Evolutionary conservation across 306 rosid genomes (phyloP), one percentile per base, ranked within the genome.

Genomic region (Vigna mungo): DNA sequence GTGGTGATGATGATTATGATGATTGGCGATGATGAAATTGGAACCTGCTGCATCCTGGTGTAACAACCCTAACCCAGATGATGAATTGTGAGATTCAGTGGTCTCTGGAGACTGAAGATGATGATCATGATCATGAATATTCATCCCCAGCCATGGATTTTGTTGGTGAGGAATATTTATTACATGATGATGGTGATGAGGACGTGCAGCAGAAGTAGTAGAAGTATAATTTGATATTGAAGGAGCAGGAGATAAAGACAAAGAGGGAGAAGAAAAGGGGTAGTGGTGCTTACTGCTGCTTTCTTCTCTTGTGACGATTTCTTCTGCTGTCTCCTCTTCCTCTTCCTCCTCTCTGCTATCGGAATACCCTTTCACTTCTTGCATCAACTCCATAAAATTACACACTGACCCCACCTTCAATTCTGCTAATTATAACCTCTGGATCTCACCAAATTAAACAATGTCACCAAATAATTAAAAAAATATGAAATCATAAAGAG

Each of bases 351-450:
- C 84, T 69, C 78, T 76, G 70, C 84, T 82, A 36, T 80, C 82
- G 27, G 88, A 85, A 72, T 81, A 83, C 16, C 79, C 85, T 74
- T 85, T 86, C 63, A 63, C 85, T 65, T 79, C 89, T 80, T 87
- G 84, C 84, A 76, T 77, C 74, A 83, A 68, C 52, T 91, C 94
- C 94, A 87, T 87, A 78, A 72, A 80, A 87, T 67, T 67, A 65
- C 48, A 65, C 65, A 39, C 13, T 27, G 21, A 41, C 56, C 82
- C 61, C 82, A 54, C 77, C 82, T 79, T 78, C 52, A 72, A 82
- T 43, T 84, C 73, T 72, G 61, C 61, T 72, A 74, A 80, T 73
- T 63, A 55, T 53, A 68, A 23, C 61, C 80, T 63, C 72, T 70
- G 79, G 85, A 88, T 86, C 86, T 76, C 74, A 66, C 71, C 82